Percentiles rank a stretch among this genome's conserved stretches.
Evolutionary conservation across 306 rosid species (phyloP).

Genomic region (Trichosanthes cucumerina): DNA sequence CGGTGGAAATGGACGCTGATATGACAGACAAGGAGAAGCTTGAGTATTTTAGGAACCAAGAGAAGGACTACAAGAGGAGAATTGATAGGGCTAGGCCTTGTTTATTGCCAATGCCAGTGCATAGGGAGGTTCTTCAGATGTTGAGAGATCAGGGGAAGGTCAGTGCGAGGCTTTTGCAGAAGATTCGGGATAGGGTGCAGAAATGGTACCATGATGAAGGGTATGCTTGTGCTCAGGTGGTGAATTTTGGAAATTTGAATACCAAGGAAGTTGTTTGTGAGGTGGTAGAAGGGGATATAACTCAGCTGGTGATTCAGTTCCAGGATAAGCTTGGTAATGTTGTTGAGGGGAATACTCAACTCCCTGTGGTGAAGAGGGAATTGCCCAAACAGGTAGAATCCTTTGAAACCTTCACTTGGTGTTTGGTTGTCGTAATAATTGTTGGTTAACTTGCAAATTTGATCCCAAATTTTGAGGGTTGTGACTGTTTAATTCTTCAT

Average conservation of each 20-base stretch:
- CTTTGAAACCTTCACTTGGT: not conserved
- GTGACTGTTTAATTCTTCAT: not conserved
- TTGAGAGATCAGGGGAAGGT: conserved; percentile 59
- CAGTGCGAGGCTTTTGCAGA: conserved; percentile 85
- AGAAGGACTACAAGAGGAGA: conserved; percentile 82
- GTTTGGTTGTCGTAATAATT: not conserved
- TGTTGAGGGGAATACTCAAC: conserved; percentile 82
- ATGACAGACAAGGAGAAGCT: conserved; percentile 91
- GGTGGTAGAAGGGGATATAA: conserved; percentile 96
- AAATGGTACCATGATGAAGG: conserved; percentile 97
- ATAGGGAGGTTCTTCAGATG: conserved; percentile 57
- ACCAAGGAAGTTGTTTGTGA: conserved; percentile 95
- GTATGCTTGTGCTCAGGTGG: conserved; percentile 92
- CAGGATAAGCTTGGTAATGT: conserved; percentile 92
- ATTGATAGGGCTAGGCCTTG: conserved; percentile 70
- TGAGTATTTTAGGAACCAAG: conserved; percentile 59
- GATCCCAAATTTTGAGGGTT: not conserved
- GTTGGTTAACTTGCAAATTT: not conserved
- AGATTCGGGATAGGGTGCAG: conserved; percentile 85
- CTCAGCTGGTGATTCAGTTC: conserved; percentile 63
- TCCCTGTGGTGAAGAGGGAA: conserved; percentile 66
- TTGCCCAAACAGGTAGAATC: conserved; percentile 67
- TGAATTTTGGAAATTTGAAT: conserved; percentile 85
- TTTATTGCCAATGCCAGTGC: conserved; percentile 50
- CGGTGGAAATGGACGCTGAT: conserved; percentile 73